phyloP scores from a whole-genome alignment of 2,329 filamentous ascomycete genomes.

The Juglanconis sp. region DNA sequence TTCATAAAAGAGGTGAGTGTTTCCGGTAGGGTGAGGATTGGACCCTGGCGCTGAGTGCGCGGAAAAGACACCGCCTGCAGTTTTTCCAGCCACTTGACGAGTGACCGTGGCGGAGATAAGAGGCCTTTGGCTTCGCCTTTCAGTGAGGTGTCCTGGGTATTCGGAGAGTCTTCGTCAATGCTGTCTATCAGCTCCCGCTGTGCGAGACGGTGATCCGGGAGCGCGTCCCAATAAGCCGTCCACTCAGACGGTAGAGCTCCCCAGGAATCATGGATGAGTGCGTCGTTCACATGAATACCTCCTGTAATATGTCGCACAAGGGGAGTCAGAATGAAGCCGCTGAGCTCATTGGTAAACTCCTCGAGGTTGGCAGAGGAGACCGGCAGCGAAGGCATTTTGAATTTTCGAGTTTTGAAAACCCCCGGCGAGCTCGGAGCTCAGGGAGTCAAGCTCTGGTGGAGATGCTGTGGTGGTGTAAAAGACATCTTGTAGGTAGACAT shows the following conservation, averaged over 20 bases:
- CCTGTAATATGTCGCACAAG: conserved; percentile 31
- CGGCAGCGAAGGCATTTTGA: conserved; percentile 1
- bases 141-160: too few relatives aligned
- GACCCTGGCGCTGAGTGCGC: conserved; percentile 21
- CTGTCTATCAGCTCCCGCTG: conserved; percentile 29
- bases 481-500: too few relatives aligned
- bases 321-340: conserved; percentile 24
- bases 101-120: conserved; percentile 20
- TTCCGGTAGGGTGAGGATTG: conserved; percentile 20
- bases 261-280: conserved; percentile 30
- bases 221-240: conserved; percentile 28
- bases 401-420: neutral
- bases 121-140: neutral
- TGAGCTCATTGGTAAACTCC: conserved; percentile 23
- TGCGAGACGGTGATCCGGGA: conserved; percentile 27
- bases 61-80: conserved; percentile 25
- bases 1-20: conserved; percentile 26
- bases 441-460: too few relatives aligned
- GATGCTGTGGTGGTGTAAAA: too few relatives aligned
- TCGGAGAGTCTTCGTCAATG: conserved; percentile 21
- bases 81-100: conserved; percentile 23
- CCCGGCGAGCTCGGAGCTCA: too few relatives aligned
- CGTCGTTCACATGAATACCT: conserved; percentile 33
- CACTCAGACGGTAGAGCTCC: conserved; percentile 27
- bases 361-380: conserved; percentile 17